Base-by-base conservation (phyloP, 441 rosid genomes). In the Manihot esculenta region DNA sequence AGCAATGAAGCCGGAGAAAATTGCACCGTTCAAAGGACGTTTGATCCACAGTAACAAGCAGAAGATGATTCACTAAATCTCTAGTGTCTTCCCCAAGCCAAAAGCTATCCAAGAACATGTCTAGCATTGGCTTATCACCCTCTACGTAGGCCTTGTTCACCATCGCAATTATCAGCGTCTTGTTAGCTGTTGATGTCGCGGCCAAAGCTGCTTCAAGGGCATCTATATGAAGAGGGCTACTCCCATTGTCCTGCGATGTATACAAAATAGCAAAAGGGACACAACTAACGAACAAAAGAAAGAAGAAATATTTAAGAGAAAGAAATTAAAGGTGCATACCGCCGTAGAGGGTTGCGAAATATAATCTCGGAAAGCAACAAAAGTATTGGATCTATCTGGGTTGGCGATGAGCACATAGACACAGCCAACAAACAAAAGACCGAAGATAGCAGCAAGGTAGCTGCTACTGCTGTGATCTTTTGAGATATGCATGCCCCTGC, bases 81-180 rank as follows among this genome's bases (percentile, higher is more conserved):
- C 81, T 73, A 0, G 86, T 84, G 14, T 66, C 76, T 50, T 80
- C 79, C 1, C 87, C 87, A 0, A 82, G 26, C 87, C 89, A 84
- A 27, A 86, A 82, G 47, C 83, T 72, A 24, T 82, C 82, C 71
- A 84, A 55, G 77, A 86, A 86, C 35, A 84, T 54, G 57, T 82
- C 86, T 1, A 84, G 74, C 83, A 86, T 79, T 23, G 85, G 70
- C 67, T 74, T 78, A 24, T 76, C 80, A 0, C 78, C 84, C 24
- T 86, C 85, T 9, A 76, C 82, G 7, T 82, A 84, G 0, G 90
- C 90, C 61, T 72, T 76, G 70, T 84, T 86, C 47, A 79, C 83
- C 10, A 82, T 55, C 0, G 88, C 77, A 18, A 86, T 84, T 69
- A 86, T 84, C 17, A 86, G 65, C 0, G 84, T 82, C 57, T 62